Evolutionary conservation across 306 rosid species (phyloP).

Genomic region (Carpinus viminea): DNA sequence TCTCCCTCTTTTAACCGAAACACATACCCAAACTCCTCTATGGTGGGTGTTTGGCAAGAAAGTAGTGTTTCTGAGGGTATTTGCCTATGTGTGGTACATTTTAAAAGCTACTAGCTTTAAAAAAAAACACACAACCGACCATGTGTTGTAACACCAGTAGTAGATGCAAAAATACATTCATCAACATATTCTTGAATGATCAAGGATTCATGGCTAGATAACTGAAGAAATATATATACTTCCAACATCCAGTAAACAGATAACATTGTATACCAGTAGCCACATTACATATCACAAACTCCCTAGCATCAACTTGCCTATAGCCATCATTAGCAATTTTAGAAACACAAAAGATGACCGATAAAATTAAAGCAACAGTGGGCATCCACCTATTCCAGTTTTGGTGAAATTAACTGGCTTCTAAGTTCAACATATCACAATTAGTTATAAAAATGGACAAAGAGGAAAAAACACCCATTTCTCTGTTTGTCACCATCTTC

Average conservation of each 20-base stretch:
- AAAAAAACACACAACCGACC: neutral
- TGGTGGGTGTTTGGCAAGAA: too few relatives aligned
- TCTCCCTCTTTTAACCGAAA: too few relatives aligned
- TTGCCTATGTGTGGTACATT: too few relatives aligned
- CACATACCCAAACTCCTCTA: too few relatives aligned
- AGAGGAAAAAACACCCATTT: slow-evolving; percentile 23
- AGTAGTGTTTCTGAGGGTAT: too few relatives aligned
- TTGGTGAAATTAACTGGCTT: slow-evolving; percentile 35
- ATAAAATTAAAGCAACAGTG: slow-evolving; percentile 30
- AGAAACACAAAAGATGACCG: slow-evolving; percentile 23
- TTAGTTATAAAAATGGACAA: slow-evolving; percentile 27
- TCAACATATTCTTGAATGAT: neutral
- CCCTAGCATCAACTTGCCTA: slow-evolving; percentile 17
- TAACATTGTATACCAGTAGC: slow-evolving; percentile 29
- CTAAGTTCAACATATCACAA: slow-evolving; percentile 30
- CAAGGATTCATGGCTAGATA: neutral
- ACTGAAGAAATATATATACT: neutral
- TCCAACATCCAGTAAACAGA: slow-evolving; percentile 12
- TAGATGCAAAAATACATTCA: neutral
- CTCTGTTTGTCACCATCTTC: slow-evolving; percentile 29
- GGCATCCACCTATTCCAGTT: slow-evolving; percentile 33
- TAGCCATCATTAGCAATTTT: slow-evolving; percentile 21
- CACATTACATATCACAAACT: slow-evolving; percentile 31
- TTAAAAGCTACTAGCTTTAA: too few relatives aligned
- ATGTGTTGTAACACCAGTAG: neutral